Evolutionary conservation across 352 stramenopile genomes (phyloP).

Genomic region (Phytophthora agathidicida): DNA sequence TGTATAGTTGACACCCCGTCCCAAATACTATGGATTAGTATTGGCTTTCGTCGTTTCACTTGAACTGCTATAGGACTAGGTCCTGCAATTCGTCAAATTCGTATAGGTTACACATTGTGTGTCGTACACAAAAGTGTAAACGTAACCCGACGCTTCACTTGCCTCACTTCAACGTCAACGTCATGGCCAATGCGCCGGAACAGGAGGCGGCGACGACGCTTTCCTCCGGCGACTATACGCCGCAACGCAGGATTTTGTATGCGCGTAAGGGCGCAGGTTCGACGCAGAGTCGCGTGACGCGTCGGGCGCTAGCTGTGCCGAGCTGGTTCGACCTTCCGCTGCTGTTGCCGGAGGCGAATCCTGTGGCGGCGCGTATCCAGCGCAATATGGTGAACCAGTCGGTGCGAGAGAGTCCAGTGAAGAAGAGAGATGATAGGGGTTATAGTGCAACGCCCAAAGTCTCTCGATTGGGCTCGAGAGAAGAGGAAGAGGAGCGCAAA

Average conservation of each 20-base stretch:
- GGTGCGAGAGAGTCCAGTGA: background rate
- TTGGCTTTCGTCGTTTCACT: background rate
- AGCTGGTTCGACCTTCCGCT: conserved; percentile 75
- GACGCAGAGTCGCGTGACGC: conserved; percentile 17
- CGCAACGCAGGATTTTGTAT: conserved; percentile 48
- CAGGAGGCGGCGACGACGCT: background rate
- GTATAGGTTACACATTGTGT: conserved; percentile 11
- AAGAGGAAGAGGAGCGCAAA: conserved; percentile 29
- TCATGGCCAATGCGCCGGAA: conserved; percentile 15
- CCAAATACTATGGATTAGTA: conserved; percentile 27
- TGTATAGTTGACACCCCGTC: conserved; percentile 34
- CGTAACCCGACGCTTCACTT: conserved; percentile 3
- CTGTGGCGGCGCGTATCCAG: conserved; percentile 48
- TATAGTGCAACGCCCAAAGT: conserved; percentile 40
- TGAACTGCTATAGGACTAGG: background rate
- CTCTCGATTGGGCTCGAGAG: conserved; percentile 40
- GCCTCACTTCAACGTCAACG: conserved; percentile 7
- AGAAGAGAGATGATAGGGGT: background rate
- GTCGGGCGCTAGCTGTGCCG: conserved; percentile 36
- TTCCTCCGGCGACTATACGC: background rate
- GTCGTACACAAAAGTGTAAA: background rate
- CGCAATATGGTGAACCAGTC: conserved; percentile 20
- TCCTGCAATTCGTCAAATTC: background rate
- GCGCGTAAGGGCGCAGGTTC: conserved; percentile 8
- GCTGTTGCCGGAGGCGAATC: conserved; percentile 50